Percentiles rank a stretch among this genome's conserved stretches.
These are phyloP conservation scores for Exidia glandulosa DNA, from an alignment of 768 basidiomycete genomes.

Conservation along the genomic window DNA sequence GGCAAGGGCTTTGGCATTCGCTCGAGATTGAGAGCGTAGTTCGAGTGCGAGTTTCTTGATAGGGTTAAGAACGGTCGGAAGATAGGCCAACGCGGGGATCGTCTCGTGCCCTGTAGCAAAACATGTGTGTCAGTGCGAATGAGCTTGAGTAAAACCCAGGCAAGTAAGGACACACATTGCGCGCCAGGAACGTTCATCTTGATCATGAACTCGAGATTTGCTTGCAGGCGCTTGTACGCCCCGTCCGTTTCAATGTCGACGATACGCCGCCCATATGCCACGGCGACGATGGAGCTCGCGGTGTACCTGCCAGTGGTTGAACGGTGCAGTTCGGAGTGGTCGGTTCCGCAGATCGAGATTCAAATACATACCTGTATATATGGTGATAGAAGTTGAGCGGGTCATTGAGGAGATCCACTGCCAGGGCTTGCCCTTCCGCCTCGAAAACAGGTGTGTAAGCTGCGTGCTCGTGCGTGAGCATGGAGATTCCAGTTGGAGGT, in stretches of 20 bases:
- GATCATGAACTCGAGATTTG: constrained; percentile 5
- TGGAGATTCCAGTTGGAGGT: background rate
- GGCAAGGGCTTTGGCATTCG: constrained; percentile 5
- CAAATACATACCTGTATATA: constrained; percentile 1
- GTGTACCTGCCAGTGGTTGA: constrained; percentile 2
- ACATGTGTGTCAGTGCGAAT: background rate
- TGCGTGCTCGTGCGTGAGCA: background rate
- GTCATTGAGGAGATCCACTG: constrained; percentile 2
- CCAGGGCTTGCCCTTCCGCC: constrained; percentile 6
- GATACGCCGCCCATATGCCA: constrained; percentile 7
- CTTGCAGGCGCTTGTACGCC: constrained; percentile 5
- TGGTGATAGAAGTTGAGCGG: constrained; percentile 4
- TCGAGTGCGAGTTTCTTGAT: constrained; percentile 6
- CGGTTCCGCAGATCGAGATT: background rate
- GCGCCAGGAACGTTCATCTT: constrained; percentile 9
- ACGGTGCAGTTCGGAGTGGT: background rate
- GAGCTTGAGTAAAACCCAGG: background rate
- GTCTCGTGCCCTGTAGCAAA: constrained; percentile 9
- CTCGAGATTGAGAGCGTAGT: constrained; percentile 3
- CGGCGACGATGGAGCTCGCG: constrained; percentile 7
- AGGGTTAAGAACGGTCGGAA: constrained; percentile 8
- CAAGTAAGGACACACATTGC: constrained; percentile 4
- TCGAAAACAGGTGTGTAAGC: constrained; percentile 8
- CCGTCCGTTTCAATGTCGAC: constrained; percentile 4
- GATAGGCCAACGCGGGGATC: constrained; percentile 4